Evolutionary conservation across 1,139 yeast genomes (phyloP).

Genomic region (Nakaseomyces sp.): DNA sequence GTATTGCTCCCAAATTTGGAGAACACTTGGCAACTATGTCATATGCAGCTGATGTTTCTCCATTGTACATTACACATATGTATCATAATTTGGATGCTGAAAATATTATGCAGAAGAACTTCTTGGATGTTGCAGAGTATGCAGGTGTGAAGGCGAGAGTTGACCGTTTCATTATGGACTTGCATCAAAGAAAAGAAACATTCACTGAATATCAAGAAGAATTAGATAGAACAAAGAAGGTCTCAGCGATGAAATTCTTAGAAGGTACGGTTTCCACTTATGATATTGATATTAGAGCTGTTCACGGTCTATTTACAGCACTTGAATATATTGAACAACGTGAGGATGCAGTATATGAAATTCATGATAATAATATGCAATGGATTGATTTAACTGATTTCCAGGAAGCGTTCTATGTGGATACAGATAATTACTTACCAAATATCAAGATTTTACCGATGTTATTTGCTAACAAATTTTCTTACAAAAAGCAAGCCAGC

Average conservation of each 20-base stretch:
- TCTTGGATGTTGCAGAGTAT: slow-evolving; percentile 41
- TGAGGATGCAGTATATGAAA: slow-evolving; percentile 20
- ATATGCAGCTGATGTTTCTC: slow-evolving; percentile 64
- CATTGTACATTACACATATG: slow-evolving; percentile 65
- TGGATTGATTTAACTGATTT: slow-evolving; percentile 86
- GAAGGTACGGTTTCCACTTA: slow-evolving; percentile 24
- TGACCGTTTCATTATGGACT: slow-evolving; percentile 57
- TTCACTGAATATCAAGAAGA: slow-evolving; percentile 49
- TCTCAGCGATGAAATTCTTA: slow-evolving; percentile 51
- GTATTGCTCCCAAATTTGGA: slow-evolving; percentile 55
- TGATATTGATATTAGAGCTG: slow-evolving; percentile 61
- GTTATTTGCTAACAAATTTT: slow-evolving; percentile 64
- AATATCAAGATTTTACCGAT: slow-evolving; percentile 54
- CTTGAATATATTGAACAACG: slow-evolving; percentile 35
- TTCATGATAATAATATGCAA: slow-evolving; percentile 39
- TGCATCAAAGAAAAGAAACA: slow-evolving; percentile 77
- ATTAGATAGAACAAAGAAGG: slow-evolving; percentile 46
- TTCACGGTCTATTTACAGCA: slow-evolving; percentile 61
- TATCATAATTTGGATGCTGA: slow-evolving; percentile 50
- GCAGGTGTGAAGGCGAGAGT: slow-evolving; percentile 77
- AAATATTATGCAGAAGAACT: slow-evolving; percentile 36
- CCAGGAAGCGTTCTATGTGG: slow-evolving; percentile 49
- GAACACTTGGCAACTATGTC: slow-evolving; percentile 71
- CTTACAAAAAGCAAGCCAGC: slow-evolving; percentile 61
- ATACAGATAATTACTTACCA: slow-evolving; percentile 40